Evolutionary conservation across 2,329 filamentous ascomycete genomes (phyloP), one percentile per base, ranked within the genome.

Genomic region (Monilinia polystroma): DNA sequence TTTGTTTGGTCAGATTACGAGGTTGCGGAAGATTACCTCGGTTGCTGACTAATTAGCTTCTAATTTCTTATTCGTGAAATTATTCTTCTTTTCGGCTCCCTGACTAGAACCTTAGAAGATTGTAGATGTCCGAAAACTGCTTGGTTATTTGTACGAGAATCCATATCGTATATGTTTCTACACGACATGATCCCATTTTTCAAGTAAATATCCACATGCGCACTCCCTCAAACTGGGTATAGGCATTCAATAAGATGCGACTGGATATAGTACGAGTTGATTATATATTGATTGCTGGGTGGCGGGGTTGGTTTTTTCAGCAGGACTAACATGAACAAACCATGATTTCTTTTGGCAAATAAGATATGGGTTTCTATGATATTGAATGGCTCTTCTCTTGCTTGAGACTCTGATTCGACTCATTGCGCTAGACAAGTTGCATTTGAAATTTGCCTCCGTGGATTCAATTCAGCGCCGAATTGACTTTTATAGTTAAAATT

Each of bases 1-100:
- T 60, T 18, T 66, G 63, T 53, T 66, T 66, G 64, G 64, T 54
- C 64, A 60, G 55, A 60, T 66, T 66, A 66, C 64, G 64, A 66
- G 23, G 55, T 53, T 5, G 18, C 12, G 26, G 35, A 53, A 23
- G 35, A 66, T 66, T 29, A 23, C 35, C 49, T 66, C 38, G 60
- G 60, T 54, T 29, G 60, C 60, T 63, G 49, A 63, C 47, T 54
- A 43, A 63, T 29, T 32, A 29, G 49, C 23, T n/a, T n/a, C 16
- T 3, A n/a, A 6, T 65, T 51, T 23, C 57, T 60, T 29, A 47
- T 59, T 49, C 57, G 20, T 60, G 57, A 54, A 55, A 23, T 26
- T 51, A 7, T 6, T 4, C 18, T 26, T 26, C 51, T 7, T 43
- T 51, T 60, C 58, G 45, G 58, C 45, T 60, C 58, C 58, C 29